phyloP scores from a whole-genome alignment of 352 stramenopile genomes.

The Globisporangium heterothallicum region DNA sequence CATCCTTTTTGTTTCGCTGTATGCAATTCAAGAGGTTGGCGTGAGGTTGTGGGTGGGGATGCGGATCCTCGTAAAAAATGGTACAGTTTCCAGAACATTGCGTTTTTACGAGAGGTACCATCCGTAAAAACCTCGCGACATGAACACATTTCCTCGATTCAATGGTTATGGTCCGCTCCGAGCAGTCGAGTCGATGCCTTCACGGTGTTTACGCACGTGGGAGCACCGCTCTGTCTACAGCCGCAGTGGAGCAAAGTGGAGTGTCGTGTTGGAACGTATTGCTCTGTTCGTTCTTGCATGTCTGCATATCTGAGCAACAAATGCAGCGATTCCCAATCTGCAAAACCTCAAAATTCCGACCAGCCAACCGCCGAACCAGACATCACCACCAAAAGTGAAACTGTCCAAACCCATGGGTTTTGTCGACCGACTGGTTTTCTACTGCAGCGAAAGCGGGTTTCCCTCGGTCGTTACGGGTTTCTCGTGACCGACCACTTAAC shows the following conservation, averaged over 20 bases:
- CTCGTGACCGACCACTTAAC: background rate
- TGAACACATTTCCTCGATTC: background rate
- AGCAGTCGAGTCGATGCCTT: background rate
- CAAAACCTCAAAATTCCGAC: too few species aligned
- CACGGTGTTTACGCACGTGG: background rate
- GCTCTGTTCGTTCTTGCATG: too few species aligned
- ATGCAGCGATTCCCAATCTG: too few species aligned
- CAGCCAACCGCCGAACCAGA: too few species aligned
- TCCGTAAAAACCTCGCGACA: conserved; percentile 7
- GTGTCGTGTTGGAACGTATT: too few species aligned
- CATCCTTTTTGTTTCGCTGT: background rate
- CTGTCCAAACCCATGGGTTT: too few species aligned
- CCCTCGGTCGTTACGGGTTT: background rate
- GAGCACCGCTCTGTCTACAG: background rate
- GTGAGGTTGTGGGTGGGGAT: background rate
- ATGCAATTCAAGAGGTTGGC: conserved; percentile 1
- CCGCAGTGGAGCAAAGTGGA: too few species aligned
- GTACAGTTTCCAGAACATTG: conserved; percentile 8
- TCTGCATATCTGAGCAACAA: too few species aligned
- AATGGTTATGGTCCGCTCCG: conserved; percentile 9
- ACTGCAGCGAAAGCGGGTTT: background rate
- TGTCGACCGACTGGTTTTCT: too few species aligned
- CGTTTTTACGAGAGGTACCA: conserved; percentile 10
- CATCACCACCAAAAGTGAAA: too few species aligned
- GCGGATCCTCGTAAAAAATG: conserved; percentile 8